Evolutionary conservation across 1,284 basidiomycete genomes (phyloP).

Genomic region (Coriolopsis trogii): DNA sequence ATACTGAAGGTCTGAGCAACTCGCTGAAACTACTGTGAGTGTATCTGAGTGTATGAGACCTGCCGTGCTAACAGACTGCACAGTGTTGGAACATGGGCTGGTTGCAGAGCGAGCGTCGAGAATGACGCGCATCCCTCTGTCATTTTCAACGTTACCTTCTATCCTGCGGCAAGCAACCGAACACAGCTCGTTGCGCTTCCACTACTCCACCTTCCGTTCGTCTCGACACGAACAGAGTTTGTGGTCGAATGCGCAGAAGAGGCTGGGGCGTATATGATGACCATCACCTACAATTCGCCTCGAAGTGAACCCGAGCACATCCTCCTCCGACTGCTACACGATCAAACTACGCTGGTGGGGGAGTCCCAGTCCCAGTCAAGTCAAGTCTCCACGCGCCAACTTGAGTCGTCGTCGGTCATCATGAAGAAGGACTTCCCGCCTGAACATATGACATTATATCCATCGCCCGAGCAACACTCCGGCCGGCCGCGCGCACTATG

Average conservation of each 20-base stretch:
- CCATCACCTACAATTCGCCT: too few relatives aligned
- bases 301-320: too few relatives aligned
- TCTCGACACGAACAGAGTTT: too few relatives aligned
- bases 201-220: too few relatives aligned
- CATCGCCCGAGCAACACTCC: slow-evolving; percentile 18
- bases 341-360: background rate
- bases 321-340: slow-evolving; percentile 1
- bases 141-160: too few relatives aligned
- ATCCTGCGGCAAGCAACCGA: too few relatives aligned
- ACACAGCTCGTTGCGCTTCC: too few relatives aligned
- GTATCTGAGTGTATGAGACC: background rate
- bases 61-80: background rate
- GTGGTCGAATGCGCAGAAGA: too few relatives aligned
- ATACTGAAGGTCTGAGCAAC: background rate
- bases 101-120: too few relatives aligned
- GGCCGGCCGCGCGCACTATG: slow-evolving; percentile 26
- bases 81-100: slow-evolving; percentile 14
- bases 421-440: slow-evolving; percentile 14
- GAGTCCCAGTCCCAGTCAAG: background rate
- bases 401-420: slow-evolving; percentile 4
- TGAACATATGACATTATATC: slow-evolving; percentile 25
- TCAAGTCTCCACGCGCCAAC: background rate
- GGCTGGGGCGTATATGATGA: too few relatives aligned
- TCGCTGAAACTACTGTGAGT: slow-evolving; percentile 9
- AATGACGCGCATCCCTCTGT: too few relatives aligned